Evolutionary conservation across 169 alveolate genomes (phyloP).

Genomic region (Cryptosporidium bovis): DNA sequence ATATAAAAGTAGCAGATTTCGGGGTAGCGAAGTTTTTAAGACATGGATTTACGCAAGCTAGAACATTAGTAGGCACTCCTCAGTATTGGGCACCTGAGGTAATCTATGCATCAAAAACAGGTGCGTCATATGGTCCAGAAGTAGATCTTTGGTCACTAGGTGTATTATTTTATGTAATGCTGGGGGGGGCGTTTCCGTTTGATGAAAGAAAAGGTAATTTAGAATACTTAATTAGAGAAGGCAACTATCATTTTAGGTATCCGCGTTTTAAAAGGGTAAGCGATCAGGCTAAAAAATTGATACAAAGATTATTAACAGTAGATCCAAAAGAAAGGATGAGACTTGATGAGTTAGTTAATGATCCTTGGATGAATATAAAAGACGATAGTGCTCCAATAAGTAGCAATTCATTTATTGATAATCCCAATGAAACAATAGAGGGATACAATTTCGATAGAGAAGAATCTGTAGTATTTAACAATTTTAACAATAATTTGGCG

Average conservation of each 20-base stretch:
- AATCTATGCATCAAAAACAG: conserved; percentile 38
- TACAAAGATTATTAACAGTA: conserved; percentile 47
- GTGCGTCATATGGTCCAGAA: conserved; percentile 71
- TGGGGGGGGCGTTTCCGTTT: conserved; percentile 75
- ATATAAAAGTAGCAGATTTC: conserved; percentile 79
- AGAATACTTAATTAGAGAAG: conserved; percentile 52
- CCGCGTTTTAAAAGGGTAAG: conserved; percentile 73
- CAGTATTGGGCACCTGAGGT: conserved; percentile 81
- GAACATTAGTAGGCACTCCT: conserved; percentile 81
- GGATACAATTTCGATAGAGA: background rate
- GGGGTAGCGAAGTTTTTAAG: conserved; percentile 78
- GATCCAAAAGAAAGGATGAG: conserved; percentile 62
- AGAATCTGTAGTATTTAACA: background rate
- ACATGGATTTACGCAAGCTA: conserved; percentile 74
- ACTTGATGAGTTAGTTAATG: conserved; percentile 21
- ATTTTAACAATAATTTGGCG: no score
- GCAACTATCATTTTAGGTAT: conserved; percentile 73
- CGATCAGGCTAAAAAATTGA: conserved; percentile 39
- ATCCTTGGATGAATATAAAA: conserved; percentile 54
- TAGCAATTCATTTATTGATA: background rate
- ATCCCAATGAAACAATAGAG: background rate
- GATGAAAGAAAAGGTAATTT: conserved; percentile 71
- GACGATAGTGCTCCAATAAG: conserved; percentile 21
- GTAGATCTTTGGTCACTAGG: conserved; percentile 78
- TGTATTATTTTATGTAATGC: conserved; percentile 75